Evolutionary conservation across 169 alveolate species (phyloP).

Genomic region (Prorocentrum cordatum): DNA sequence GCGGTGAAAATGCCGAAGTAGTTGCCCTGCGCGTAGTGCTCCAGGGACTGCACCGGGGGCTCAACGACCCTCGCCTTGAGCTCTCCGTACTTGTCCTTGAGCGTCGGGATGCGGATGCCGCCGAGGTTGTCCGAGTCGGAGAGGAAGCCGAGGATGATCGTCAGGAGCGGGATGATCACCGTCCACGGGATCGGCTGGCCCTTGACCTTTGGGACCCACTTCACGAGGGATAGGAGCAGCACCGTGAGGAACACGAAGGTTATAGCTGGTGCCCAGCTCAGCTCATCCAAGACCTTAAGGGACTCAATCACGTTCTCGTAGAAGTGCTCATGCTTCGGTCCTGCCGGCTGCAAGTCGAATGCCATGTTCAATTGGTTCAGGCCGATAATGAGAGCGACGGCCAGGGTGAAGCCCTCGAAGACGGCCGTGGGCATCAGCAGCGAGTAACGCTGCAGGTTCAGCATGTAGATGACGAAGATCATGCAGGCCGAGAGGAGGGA

Average conservation of each 20-base stretch:
- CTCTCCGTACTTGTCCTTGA: conserved; percentile 56
- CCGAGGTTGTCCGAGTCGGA: conserved; percentile 14
- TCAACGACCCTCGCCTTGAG: background rate
- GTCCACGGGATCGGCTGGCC: conserved; percentile 53
- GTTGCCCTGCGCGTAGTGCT: no score
- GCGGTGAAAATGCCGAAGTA: no score
- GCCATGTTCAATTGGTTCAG: conserved; percentile 47
- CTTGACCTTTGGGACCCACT: conserved; percentile 21
- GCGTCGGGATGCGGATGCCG: conserved; percentile 29
- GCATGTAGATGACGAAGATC: conserved; percentile 22
- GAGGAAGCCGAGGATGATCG: conserved; percentile 48
- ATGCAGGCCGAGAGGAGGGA: conserved; percentile 1
- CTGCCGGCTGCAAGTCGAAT: conserved; percentile 17
- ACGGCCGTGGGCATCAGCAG: conserved; percentile 61
- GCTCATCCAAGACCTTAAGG: conserved; percentile 22
- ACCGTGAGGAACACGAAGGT: no score
- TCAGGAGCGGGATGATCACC: conserved; percentile 15
- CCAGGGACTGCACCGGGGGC: no score
- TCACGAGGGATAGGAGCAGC: conserved; percentile 22
- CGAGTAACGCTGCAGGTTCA: conserved; percentile 30
- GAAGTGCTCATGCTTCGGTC: conserved; percentile 49
- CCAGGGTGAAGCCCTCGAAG: conserved; percentile 42
- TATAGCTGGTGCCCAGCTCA: background rate
- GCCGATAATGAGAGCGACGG: conserved; percentile 56
- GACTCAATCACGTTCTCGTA: conserved; percentile 35